Percentiles rank a stretch among this genome's conserved stretches.
These are phyloP conservation scores for Trifolium repens DNA, from an alignment of 306 rosid genomes.

Conservation along the genomic window DNA sequence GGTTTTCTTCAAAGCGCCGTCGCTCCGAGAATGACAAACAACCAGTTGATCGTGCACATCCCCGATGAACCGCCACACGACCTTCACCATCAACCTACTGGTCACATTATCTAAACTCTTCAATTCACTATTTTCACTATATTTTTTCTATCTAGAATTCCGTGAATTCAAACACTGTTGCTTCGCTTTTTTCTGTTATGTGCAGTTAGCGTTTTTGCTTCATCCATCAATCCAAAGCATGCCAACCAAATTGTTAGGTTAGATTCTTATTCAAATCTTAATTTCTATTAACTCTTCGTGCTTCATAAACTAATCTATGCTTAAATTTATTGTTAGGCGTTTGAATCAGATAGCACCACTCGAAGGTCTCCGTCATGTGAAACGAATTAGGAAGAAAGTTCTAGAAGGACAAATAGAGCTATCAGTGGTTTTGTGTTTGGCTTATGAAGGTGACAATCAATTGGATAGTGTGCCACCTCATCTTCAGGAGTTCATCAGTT, in stretches of 20 bases:
- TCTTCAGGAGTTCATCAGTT: constrained; percentile 63
- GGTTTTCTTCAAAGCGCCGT: not conserved
- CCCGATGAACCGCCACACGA: constrained; percentile 63
- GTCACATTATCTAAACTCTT: constrained; percentile 34
- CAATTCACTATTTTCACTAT: not conserved
- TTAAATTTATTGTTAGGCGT: constrained; percentile 53
- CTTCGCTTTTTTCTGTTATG: not conserved
- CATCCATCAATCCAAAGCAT: constrained; percentile 65
- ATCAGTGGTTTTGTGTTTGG: constrained; percentile 70
- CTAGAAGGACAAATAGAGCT: constrained; percentile 61
- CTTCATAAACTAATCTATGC: constrained; percentile 1
- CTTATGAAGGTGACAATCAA: constrained; percentile 57
- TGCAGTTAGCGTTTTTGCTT: constrained; percentile 66
- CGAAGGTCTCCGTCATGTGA: constrained; percentile 73
- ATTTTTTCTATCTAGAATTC: not conserved
- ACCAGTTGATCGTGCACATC: constrained; percentile 54
- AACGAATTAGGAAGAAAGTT: constrained; percentile 73
- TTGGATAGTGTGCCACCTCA: constrained; percentile 54
- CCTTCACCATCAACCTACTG: constrained; percentile 75
- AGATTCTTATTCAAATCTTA: constrained; percentile 14
- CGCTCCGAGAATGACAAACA: constrained; percentile 1
- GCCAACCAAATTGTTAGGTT: constrained; percentile 83
- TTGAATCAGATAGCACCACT: constrained; percentile 72
- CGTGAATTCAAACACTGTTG: not conserved
- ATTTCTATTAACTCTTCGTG: not conserved